phyloP scores from a whole-genome alignment of 768 basidiomycete genomes.

The Lentinula guzmanii region DNA sequence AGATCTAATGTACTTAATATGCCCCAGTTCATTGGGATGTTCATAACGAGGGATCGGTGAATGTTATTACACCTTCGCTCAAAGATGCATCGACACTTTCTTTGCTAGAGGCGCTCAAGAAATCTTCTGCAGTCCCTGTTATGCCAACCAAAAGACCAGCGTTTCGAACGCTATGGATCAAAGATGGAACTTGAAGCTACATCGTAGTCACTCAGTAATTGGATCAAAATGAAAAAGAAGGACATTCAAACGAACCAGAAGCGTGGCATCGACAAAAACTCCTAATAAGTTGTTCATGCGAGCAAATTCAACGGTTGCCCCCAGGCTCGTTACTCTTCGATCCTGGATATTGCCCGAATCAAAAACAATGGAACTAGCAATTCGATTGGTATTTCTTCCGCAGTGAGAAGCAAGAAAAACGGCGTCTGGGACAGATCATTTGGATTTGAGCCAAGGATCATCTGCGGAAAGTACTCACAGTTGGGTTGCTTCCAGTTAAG shows the following conservation, averaged over 20 bases:
- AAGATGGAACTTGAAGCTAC: constrained; percentile 82
- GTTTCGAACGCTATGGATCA: constrained; percentile 85
- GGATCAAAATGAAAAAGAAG: constrained; percentile 10
- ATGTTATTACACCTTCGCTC: constrained; percentile 57
- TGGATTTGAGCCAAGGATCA: neutral
- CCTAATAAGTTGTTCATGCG: constrained; percentile 90
- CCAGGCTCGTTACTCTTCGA: constrained; percentile 62
- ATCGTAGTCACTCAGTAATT: constrained; percentile 9
- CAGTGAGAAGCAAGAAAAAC: constrained; percentile 93
- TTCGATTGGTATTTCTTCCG: constrained; percentile 46
- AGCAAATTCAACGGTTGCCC: constrained; percentile 90
- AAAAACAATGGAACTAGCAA: constrained; percentile 21
- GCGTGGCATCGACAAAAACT: constrained; percentile 78
- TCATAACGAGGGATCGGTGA: constrained; percentile 43
- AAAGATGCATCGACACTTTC: constrained; percentile 66
- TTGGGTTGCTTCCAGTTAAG: constrained; percentile 99
- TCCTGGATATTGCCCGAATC: constrained; percentile 38
- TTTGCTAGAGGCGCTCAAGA: constrained; percentile 27
- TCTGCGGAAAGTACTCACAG: constrained; percentile 46
- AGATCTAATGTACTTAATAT: neutral
- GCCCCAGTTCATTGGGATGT: neutral
- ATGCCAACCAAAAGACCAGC: constrained; percentile 84
- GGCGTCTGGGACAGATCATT: constrained; percentile 52
- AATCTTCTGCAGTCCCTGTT: constrained; percentile 52
- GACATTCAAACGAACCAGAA: constrained; percentile 52